These are phyloP conservation scores for Talaromyces sp. DNA, from an alignment of 2,329 filamentous ascomycete species.

Conservation along the genomic window DNA sequence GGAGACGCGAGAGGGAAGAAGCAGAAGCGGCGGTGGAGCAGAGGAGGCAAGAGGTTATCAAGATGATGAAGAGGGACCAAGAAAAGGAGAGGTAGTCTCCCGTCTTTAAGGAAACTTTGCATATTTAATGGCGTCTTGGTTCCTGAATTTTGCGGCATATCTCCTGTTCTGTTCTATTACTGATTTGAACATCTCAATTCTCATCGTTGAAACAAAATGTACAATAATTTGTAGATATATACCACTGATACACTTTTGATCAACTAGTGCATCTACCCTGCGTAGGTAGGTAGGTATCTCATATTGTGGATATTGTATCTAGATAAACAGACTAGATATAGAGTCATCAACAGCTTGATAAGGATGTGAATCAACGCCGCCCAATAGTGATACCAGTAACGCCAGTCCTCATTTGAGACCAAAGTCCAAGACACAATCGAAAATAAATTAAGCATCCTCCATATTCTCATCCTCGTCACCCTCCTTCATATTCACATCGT, in stretches of 20 bases:
- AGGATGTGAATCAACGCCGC: neutral
- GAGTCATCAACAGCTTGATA: neutral
- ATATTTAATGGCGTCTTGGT: conserved; percentile 16
- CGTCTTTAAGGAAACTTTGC: neutral
- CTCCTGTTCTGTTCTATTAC: neutral
- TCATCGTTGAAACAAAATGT: conserved; percentile 10
- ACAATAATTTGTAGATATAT: conserved; percentile 15
- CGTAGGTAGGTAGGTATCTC: neutral
- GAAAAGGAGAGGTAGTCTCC: conserved; percentile 20
- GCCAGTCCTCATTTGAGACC: neutral
- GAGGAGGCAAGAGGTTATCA: conserved; percentile 40
- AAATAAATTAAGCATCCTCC: conserved; percentile 36
- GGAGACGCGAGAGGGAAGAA: conserved; percentile 63
- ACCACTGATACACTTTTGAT: conserved; percentile 7
- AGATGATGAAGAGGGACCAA: conserved; percentile 40
- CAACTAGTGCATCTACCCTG: neutral
- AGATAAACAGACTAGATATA: neutral
- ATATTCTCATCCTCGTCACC: conserved; percentile 41
- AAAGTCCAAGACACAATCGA: neutral
- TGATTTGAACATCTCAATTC: conserved; percentile 11
- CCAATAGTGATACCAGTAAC: neutral
- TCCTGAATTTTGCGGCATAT: neutral
- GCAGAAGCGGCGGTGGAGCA: conserved; percentile 48
- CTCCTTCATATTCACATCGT: conserved; percentile 39
- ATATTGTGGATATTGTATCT: neutral